phyloP scores from a whole-genome alignment of 345 rosid genomes.

The Citrus unshiu region DNA sequence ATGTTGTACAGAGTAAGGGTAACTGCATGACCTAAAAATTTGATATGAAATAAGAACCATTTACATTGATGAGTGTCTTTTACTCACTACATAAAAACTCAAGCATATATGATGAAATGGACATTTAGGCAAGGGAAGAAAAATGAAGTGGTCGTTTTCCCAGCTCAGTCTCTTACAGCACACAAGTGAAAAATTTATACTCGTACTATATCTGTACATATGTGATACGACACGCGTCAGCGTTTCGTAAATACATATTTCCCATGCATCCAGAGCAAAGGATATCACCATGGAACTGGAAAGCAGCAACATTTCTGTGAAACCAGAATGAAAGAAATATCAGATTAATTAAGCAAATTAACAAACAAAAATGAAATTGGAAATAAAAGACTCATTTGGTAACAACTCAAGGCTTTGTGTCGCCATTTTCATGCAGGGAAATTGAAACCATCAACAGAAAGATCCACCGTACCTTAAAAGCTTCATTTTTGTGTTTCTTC shows the following conservation, averaged over 20 bases:
- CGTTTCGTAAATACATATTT: neutral
- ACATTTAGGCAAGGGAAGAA: neutral
- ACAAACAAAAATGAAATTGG: neutral
- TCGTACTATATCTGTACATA: neutral
- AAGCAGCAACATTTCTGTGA: slow-evolving; percentile 15
- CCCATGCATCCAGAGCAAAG: neutral
- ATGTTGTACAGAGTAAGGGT: neutral
- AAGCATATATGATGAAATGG: neutral
- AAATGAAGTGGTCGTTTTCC: neutral
- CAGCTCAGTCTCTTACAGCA: neutral
- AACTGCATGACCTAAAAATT: neutral
- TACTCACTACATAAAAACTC: neutral
- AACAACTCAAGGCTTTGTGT: neutral
- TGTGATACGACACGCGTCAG: neutral
- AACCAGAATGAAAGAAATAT: neutral
- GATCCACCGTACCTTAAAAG: slow-evolving; percentile 4
- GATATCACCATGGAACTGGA: slow-evolving; percentile 6
- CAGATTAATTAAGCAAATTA: neutral
- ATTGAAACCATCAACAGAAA: neutral
- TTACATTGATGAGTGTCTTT: neutral
- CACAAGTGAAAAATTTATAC: neutral
- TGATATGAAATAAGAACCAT: neutral
- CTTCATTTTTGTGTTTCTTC: neutral
- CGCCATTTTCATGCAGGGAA: neutral
- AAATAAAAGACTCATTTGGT: neutral